A percentile compares a stretch with the other conserved stretches of the same genome.
These are phyloP conservation scores for Fusarium pseudoanthophilum DNA, from an alignment of 2,329 filamentous ascomycete species.

Conservation along the genomic window DNA sequence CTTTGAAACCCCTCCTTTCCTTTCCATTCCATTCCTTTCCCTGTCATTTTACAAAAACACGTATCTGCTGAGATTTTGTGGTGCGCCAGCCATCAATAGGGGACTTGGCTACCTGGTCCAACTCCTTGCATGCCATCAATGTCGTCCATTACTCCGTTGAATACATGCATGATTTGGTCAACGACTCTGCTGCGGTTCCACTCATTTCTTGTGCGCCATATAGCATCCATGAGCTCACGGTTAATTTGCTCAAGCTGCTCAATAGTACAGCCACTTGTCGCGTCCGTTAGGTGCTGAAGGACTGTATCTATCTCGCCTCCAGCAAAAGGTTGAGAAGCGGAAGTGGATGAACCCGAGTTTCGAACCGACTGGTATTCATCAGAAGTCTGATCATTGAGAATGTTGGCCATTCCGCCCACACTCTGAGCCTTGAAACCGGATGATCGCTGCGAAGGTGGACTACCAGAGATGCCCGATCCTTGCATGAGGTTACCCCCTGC, in stretches of 20 bases:
- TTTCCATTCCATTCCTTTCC: background rate
- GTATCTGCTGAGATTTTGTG: background rate
- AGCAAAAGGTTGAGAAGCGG: slow-evolving; percentile 58
- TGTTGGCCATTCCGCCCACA: slow-evolving; percentile 45
- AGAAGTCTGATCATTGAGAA: slow-evolving; percentile 54
- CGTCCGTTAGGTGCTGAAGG: slow-evolving; percentile 70
- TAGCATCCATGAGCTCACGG: slow-evolving; percentile 86
- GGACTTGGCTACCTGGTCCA: slow-evolving; percentile 56
- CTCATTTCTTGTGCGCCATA: slow-evolving; percentile 83
- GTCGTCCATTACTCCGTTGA: slow-evolving; percentile 79
- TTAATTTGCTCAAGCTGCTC: slow-evolving; percentile 97
- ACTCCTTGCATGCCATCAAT: slow-evolving; percentile 67
- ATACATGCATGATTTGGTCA: slow-evolving; percentile 70
- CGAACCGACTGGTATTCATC: slow-evolving; percentile 50
- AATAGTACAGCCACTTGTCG: slow-evolving; percentile 82
- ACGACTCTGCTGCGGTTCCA: slow-evolving; percentile 86
- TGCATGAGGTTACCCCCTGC: slow-evolving; percentile 50
- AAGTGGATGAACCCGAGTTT: slow-evolving; percentile 52
- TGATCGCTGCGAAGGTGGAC: slow-evolving; percentile 51
- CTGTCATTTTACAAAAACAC: slow-evolving; percentile 15
- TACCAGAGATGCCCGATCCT: slow-evolving; percentile 46
- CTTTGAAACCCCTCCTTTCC: slow-evolving; percentile 22
- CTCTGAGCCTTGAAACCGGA: slow-evolving; percentile 49
- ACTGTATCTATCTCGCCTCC: slow-evolving; percentile 67
- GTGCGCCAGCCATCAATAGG: slow-evolving; percentile 16